A percentile compares a stretch with the other conserved stretches of the same genome.
These are phyloP conservation scores for Calonectria fujianensis DNA, from an alignment of 2,329 filamentous ascomycete genomes.

Conservation along the genomic window DNA sequence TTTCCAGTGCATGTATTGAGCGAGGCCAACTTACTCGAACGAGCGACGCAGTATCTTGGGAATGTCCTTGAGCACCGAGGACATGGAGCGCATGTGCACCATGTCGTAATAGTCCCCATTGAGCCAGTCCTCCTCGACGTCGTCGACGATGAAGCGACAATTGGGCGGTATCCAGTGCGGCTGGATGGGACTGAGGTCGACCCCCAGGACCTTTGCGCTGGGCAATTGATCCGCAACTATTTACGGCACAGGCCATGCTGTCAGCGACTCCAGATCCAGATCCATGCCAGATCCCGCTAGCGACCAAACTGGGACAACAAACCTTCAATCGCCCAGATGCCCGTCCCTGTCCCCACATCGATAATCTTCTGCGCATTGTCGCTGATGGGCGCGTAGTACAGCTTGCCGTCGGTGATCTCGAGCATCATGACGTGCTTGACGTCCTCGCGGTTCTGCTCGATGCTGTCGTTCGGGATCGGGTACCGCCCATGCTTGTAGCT, in stretches of 20 bases:
- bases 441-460: conserved; percentile 30
- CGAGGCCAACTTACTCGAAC: conserved; percentile 1
- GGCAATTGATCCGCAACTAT: conserved; percentile 29
- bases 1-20: background rate
- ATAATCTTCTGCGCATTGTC: conserved; percentile 28
- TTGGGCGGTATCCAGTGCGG: conserved; percentile 18
- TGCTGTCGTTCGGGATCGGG: conserved; percentile 26
- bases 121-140: conserved; percentile 26
- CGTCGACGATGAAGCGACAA: conserved; percentile 24
- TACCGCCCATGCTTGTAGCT: conserved; percentile 28
- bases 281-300: background rate
- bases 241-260: background rate
- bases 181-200: conserved; percentile 21
- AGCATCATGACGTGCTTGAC: conserved; percentile 28
- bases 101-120: conserved; percentile 18
- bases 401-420: conserved; percentile 3
- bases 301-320: background rate
- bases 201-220: conserved; percentile 18
- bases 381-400: conserved; percentile 22
- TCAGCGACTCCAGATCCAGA: background rate
- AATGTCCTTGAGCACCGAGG: conserved; percentile 22
- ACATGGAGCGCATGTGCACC: conserved; percentile 28
- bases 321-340: conserved; percentile 32
- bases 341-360: conserved; percentile 25
- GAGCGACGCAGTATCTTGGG: conserved; percentile 19